Evolutionary conservation across 768 basidiomycete genomes (phyloP), one percentile per base, ranked within the genome.

Genomic region (Coprinopsis marcescibilis): DNA sequence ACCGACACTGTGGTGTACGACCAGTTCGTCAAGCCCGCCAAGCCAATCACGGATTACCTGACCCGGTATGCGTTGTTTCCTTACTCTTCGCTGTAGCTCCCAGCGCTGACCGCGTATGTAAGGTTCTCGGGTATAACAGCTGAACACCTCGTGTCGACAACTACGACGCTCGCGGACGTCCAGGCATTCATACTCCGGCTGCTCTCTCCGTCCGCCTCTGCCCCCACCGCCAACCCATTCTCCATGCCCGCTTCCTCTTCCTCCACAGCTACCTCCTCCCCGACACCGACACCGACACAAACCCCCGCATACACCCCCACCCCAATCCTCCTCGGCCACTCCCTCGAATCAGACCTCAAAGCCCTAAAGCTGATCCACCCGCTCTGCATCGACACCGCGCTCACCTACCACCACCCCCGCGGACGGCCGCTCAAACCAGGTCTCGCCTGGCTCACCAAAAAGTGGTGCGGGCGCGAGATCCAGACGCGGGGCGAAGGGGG

Each of bases 51-150:
- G 3, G 94, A 98, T 60, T 98, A 99, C 60, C 75, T 95, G n/a
- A 98, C 95, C 26, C 78, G 83, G 86, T 91, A 60, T 43, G 70
- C 11, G 15, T 10, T 6, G 52, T 6, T 19, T 15, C 40, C 44
- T 26, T 40, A 47, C 17, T 15, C 4, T 29, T 39, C 17, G 17
- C 15, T 14, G 21, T 14, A 25, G 20, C 23, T 32, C 8, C 10
- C 13, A 23, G 5, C 27, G 1, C 21, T 21, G 21, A 20, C 27
- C 33, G 26, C 14, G 12, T 26, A 19, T 5, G 5, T 1, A 42
- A 92, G 89, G 56, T 98, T 85, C 82, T 97, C 94, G 15, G 95
- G 95, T 2, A 92, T 99, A 52, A 97, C 93, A 0, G 78, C 80
- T 8, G 80, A 80, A 48, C 72, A 77, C 1, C 76, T 98, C 1